Base-by-base conservation (phyloP, 208 protist genomes). In the Leishmania tropica region DNA sequence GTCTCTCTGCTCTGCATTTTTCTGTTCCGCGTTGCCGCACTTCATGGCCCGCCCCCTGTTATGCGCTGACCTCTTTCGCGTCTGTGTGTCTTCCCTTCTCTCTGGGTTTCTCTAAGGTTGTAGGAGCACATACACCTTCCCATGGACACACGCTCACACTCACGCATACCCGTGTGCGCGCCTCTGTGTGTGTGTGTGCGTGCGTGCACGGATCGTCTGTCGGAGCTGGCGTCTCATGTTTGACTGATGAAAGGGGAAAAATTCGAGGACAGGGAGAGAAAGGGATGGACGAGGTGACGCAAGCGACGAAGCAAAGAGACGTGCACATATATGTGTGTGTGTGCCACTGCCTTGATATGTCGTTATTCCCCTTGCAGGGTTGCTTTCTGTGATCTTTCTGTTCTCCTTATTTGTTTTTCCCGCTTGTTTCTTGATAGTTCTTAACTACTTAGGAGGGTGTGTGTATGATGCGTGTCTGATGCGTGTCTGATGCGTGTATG, bases 391-490 rank as follows among this genome's bases (percentile, higher is more conserved):
- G 54, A 42, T 79, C 19, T 53, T 37, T 75, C 64, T 62, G 10
- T 78, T 37, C 45, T 35, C 35, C 21, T 13, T 51, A 10, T 54
- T 78, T 8, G 79, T 51, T 70, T 48, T 79, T 76, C 40, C n/a
- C n/a, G 35, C n/a, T 64, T 45, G 67, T 45, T 72, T 72, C 21
- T 54, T 47, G 28, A 74, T 47, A 74, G 24, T 31, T 54, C 45
- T 74, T 74, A 74, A 74, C 70, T 74, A 48, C 70, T 74, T 74
- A 74, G 70, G 70, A 48, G n/a, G 3, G 8, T 68, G 64, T 68
- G 31, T 42, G 64, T 68, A 24, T 54, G 51, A 54, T 15, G 51
- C 51, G 17, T 54, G 51, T 48, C 2, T 48, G 37, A 40, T 68
- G 56, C 51, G 60, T 67, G 62, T 56, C 42, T 79, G 54, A 74